phyloP scores from a whole-genome alignment of 1,139 yeast genomes.

The Nadsonia commutata region DNA sequence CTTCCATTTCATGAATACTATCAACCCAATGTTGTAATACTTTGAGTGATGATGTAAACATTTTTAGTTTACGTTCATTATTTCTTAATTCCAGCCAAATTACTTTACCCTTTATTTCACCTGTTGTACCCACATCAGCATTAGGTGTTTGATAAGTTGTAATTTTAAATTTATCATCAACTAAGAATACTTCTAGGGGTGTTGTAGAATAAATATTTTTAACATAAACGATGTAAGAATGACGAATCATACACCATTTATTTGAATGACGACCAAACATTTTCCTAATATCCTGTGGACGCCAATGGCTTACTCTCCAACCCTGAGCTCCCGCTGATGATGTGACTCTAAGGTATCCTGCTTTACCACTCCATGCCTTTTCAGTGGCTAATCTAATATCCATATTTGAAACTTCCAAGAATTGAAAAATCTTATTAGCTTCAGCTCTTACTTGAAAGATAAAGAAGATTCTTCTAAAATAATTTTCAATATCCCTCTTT shows the following conservation, averaged over 20 bases:
- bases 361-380: constrained; percentile 71
- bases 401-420: constrained; percentile 80
- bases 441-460: constrained; percentile 60
- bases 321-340: constrained; percentile 82
- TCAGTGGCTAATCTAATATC: constrained; percentile 76
- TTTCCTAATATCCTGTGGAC: constrained; percentile 46
- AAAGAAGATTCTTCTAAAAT: constrained; percentile 46
- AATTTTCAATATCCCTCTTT: constrained; percentile 17
- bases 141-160: constrained; percentile 8
- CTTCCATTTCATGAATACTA: constrained; percentile 57
- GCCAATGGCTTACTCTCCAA: constrained; percentile 89
- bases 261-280: constrained; percentile 83
- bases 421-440: constrained; percentile 67
- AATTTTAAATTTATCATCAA: constrained; percentile 56
- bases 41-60: constrained; percentile 58
- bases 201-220: constrained; percentile 75
- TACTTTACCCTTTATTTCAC: constrained; percentile 26
- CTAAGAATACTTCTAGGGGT: constrained; percentile 79
- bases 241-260: constrained; percentile 83
- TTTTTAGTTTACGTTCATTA: constrained; percentile 58
- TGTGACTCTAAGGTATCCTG: constrained; percentile 67
- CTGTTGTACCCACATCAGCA: constrained; percentile 5
- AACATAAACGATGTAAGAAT: constrained; percentile 73
- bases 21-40: constrained; percentile 66
- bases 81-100: constrained; percentile 59